Evolutionary conservation across 2,329 filamentous ascomycete species (phyloP), one percentile per base, ranked within the genome.

Genomic region (Macroventuria anomochaeta): DNA sequence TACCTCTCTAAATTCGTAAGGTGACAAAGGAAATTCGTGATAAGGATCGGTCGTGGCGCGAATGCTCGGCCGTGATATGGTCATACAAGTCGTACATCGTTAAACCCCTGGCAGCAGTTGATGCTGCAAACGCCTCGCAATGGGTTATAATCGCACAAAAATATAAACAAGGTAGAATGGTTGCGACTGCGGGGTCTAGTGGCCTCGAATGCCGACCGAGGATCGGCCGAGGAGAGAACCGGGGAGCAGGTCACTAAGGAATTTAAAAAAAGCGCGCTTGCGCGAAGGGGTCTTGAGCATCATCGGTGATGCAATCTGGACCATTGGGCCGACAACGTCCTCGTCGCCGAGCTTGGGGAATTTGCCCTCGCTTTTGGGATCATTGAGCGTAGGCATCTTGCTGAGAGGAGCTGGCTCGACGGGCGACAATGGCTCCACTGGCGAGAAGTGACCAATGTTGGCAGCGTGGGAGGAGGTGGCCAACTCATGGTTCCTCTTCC

Each of bases 281-380:
- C 67, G 69, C 21, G 68, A 69, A 28, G 69, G 65, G 20, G 67
- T 75, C 53, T 67, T 69, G 31, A 76, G 75, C 50, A 76, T 74
- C 52, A 71, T 67, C 11, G 69, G 71, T 62, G 53, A 65, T 43
- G 55, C 63, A 55, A 75, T 57, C 59, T 77, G 83, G 63, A 86
- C 85, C 93, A 97, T 96, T 6, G 93, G 93, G 1, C 93, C 93
- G 37, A 97, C 91, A 70, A 97, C 96, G 73, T 96, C 93, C 65
- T 93, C 88, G 67, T 96, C 92, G 46, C 92, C 92, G 26, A 93
- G 84, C 64, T 88, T 86, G 20, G 92, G 92, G 67, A 96, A 97
- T 74, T 97, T 96, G 69, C 89, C 88, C 58, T 89, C 83, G 69
- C 80, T 77, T 73, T 81, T 74, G 50, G 88, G 81, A 69, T 90